Conservation (phyloP, 345 rosid species). For the Diplotaxis tenuifolia region DNA sequence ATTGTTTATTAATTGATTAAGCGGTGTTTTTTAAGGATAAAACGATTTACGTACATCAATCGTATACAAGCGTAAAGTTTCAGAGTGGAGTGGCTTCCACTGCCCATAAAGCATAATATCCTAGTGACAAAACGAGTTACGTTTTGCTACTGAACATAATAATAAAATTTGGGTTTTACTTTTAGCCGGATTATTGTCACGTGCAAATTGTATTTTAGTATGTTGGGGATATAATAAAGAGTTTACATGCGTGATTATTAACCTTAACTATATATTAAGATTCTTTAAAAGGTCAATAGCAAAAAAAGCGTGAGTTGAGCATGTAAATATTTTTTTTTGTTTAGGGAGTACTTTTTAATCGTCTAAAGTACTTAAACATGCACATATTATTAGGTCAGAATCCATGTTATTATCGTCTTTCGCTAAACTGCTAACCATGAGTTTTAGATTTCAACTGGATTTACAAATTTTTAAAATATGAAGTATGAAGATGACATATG, state of each 20-base stretch:
- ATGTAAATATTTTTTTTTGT: not conserved
- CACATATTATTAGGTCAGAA: not conserved
- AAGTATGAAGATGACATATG: not conserved
- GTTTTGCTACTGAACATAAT: not conserved
- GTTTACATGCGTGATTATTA: conserved; percentile 30
- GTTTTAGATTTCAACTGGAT: not conserved
- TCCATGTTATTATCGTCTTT: not conserved
- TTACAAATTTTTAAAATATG: not conserved
- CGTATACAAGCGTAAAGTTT: not conserved
- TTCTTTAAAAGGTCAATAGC: not conserved
- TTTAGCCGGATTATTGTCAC: conserved; percentile 26
- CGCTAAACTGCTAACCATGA: not conserved
- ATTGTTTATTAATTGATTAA: not conserved
- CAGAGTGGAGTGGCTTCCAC: not conserved
- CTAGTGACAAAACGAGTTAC: not conserved
- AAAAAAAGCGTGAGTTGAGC: not conserved
- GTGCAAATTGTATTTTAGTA: conserved; percentile 14
- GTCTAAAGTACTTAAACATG: not conserved
- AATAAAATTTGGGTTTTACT: not conserved
- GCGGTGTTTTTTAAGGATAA: not conserved
- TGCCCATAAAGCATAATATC: not conserved
- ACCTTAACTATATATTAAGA: not conserved
- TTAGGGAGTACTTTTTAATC: too few relatives aligned
- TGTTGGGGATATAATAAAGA: conserved; percentile 5
- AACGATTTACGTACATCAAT: not conserved